These are phyloP conservation scores for Amoebophrya sp. DNA, from an alignment of 169 alveolate species.

Conservation along the genomic window DNA sequence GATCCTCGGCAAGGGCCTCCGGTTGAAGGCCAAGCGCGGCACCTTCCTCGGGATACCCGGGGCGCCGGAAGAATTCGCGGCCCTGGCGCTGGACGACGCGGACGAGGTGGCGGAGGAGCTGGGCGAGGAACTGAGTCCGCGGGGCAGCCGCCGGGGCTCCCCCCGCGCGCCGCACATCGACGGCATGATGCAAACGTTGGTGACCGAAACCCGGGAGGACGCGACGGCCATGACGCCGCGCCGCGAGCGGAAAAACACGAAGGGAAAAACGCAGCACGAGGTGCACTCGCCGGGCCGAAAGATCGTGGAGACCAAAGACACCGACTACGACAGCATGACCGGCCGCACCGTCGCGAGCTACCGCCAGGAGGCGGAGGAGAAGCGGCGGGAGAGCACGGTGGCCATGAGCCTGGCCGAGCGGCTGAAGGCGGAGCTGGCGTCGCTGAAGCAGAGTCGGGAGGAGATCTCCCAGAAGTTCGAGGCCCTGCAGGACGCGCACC, in stretches of 20 bases:
- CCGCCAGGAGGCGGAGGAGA: not conserved
- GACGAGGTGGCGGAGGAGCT: not conserved
- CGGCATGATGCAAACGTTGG: no score
- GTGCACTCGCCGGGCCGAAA: not conserved
- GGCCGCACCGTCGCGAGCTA: conserved; percentile 14
- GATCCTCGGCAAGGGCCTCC: not conserved
- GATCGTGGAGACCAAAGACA: not conserved
- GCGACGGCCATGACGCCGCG: no score
- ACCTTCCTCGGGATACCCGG: not conserved
- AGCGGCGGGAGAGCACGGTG: not conserved
- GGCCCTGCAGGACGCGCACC: not conserved
- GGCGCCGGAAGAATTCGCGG: not conserved
- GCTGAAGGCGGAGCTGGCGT: not conserved
- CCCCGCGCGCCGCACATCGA: no score
- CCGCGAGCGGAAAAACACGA: no score
- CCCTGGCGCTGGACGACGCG: not conserved
- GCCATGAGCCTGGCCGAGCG: not conserved
- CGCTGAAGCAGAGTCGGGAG: not conserved
- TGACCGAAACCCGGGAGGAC: no score
- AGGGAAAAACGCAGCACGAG: no score
- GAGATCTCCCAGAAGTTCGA: not conserved
- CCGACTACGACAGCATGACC: not conserved
- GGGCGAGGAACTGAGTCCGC: not conserved
- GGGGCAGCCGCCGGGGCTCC: not conserved
- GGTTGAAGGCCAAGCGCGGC: not conserved